Conservation (phyloP, 2,329 filamentous ascomycete genomes). For the Trichoderma semiorbis region DNA sequence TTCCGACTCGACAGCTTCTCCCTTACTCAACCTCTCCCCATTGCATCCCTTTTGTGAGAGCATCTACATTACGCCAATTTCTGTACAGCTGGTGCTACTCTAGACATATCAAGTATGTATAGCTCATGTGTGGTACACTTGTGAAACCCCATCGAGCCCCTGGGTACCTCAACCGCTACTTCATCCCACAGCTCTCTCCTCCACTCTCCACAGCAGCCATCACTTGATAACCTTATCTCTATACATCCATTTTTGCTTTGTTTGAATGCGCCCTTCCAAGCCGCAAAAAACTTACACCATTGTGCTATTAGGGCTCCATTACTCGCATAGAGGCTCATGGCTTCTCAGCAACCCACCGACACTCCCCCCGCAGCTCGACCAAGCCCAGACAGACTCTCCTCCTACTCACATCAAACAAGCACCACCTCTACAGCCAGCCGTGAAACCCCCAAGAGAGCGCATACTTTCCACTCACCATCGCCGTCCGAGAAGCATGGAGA, state of each 20-base stretch:
- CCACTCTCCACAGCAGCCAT: neutral
- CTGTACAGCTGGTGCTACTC: neutral
- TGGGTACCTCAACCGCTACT: neutral
- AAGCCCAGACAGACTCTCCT: slow-evolving; percentile 29
- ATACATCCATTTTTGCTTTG: neutral
- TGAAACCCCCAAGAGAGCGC: slow-evolving; percentile 42
- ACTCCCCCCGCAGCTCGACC: slow-evolving; percentile 31
- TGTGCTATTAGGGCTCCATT: neutral
- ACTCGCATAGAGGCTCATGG: slow-evolving; percentile 30
- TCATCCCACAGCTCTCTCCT: neutral
- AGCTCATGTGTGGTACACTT: neutral
- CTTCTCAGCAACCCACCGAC: slow-evolving; percentile 30
- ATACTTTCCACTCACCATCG: slow-evolving; percentile 43
- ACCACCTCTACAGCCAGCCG: slow-evolving; percentile 31
- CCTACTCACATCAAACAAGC: slow-evolving; percentile 27
- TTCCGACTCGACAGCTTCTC: neutral
- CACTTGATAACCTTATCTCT: neutral
- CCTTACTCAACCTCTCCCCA: neutral
- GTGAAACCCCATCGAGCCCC: neutral
- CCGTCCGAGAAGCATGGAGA: slow-evolving; percentile 27
- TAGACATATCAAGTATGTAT: neutral
- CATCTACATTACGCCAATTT: neutral
- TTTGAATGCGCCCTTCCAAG: neutral
- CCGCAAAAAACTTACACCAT: slow-evolving; percentile 9
- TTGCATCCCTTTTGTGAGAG: neutral